phyloP scores from a whole-genome alignment of 2,329 filamentous ascomycete species.

The Rachicladosporium sp. region DNA sequence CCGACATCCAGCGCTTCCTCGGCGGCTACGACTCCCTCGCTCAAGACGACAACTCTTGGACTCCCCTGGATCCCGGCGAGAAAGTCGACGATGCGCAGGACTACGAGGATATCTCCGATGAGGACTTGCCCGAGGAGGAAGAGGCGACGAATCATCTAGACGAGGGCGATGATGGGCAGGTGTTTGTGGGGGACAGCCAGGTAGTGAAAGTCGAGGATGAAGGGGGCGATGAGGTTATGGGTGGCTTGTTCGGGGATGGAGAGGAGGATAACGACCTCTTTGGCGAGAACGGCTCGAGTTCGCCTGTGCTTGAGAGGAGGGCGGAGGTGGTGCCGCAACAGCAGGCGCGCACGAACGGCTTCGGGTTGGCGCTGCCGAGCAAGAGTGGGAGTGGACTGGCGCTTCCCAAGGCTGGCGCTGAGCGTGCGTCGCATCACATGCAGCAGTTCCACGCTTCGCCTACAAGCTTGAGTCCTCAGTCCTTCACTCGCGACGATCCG shows the following conservation, averaged over 20 bases:
- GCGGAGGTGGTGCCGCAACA: constrained; percentile 11
- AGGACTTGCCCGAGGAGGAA: constrained; percentile 76
- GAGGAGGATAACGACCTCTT: constrained; percentile 27
- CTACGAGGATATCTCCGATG: constrained; percentile 80
- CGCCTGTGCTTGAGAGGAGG: constrained; percentile 16
- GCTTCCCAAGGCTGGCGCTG: constrained; percentile 11
- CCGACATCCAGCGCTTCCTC: constrained; percentile 19
- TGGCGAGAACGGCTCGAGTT: constrained; percentile 21
- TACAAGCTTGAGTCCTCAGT: constrained; percentile 15
- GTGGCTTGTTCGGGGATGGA: constrained; percentile 4
- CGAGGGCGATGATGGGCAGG: constrained; percentile 9
- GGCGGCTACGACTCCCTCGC: constrained; percentile 11
- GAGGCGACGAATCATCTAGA: constrained; percentile 24
- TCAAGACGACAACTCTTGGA: constrained; percentile 14
- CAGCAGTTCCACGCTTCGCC: constrained; percentile 8
- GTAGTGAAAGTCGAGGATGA: constrained; percentile 7
- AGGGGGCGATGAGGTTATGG: constrained; percentile 3
- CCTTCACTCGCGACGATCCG: constrained; percentile 11
- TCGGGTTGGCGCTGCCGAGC: constrained; percentile 17
- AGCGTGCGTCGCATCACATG: constrained; percentile 4
- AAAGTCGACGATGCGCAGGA: constrained; percentile 91
- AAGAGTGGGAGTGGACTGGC: constrained; percentile 16
- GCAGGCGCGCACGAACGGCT: constrained; percentile 5
- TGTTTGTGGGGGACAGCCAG: constrained; percentile 6
- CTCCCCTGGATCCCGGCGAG: constrained; percentile 41